Conservation (phyloP, 345 rosid genomes). For the Abelmoschus esculentus region DNA sequence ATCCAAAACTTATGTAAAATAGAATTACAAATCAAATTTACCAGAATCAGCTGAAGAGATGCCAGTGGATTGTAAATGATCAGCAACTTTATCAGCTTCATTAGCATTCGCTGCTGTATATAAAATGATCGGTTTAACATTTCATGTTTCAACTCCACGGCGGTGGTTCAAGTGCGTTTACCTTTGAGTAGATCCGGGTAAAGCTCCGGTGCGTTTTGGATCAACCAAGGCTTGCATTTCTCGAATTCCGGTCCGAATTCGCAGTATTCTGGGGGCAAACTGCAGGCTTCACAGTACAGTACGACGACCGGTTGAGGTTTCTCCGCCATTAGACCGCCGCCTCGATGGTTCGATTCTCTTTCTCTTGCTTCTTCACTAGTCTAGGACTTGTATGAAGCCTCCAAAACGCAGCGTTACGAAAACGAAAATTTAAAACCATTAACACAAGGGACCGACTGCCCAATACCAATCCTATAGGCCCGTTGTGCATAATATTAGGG, state of each 20-base stretch:
- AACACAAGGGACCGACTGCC: too few species aligned
- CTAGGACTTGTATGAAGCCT: background rate
- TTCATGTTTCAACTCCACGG: background rate
- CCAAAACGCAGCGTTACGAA: constrained; percentile 3
- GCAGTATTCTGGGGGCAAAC: constrained; percentile 44
- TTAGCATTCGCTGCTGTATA: constrained; percentile 17
- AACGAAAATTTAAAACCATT: too few species aligned
- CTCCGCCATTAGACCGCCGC: constrained; percentile 22
- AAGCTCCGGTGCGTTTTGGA: constrained; percentile 39
- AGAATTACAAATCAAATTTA: background rate
- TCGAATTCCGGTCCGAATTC: constrained; percentile 47
- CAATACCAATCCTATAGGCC: too few species aligned
- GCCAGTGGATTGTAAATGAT: constrained; percentile 24
- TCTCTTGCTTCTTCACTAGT: background rate
- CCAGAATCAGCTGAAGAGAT: constrained; percentile 20
- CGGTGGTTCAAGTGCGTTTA: background rate
- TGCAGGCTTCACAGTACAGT: constrained; percentile 27
- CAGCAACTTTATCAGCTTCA: constrained; percentile 26
- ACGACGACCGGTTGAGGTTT: constrained; percentile 35
- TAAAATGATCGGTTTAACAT: background rate
- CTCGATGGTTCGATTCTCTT: background rate
- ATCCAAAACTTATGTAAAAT: background rate
- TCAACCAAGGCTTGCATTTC: constrained; percentile 45
- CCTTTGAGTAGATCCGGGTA: constrained; percentile 42
- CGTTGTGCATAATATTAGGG: too few species aligned